Base-by-base conservation (phyloP, 2,329 filamentous ascomycete species). In the Hypoxylon sp. region DNA sequence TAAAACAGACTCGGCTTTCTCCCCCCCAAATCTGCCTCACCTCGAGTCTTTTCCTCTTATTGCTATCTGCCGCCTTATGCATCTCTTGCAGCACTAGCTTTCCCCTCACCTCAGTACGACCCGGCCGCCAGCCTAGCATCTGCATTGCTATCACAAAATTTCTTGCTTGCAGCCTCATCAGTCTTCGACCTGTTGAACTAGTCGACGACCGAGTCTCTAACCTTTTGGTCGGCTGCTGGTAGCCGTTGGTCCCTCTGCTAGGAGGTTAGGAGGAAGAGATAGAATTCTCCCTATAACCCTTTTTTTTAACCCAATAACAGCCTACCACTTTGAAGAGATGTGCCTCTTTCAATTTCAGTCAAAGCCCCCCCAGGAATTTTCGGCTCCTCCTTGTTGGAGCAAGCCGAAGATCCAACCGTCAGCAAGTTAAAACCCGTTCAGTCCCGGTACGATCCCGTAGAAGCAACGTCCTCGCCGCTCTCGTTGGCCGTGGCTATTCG, bases 51-150 rank as follows among this genome's bases (percentile, higher is more conserved):
- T 56, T 7, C 35, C 15, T 20, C 35, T 10, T 53, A 58, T 51
- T 51, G 17, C n/a, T 35, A 35, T 35, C n/a, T 35, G 41, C 58
- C 58, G 61, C 58, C 58, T n/a, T 64, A 62, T 64, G 61, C 61
- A 64, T 61, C 55, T 62, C 61, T 52, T 64, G 61, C 61, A 64
- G 58, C 58, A 62, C 43, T 64, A 64, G 58, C 37, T 58, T 64
- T 63, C 58, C 58, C 58, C 58, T 58, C 58, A 57, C 58, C 38
- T 55, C 40, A 57, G 59, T 59, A 58, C 60, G 47, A 55, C 49
- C 41, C 52, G 46, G 40, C 43, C 33, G 13, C 9, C 21, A n/a
- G 42, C 48, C 52, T 51, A 40, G 48, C 48, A 23, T 56, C 33
- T 45, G 29, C 47, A 40, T 35, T 24, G 48, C 48, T 48, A 45